Conservation (phyloP, 192 early-diverging fungal genomes). For the Coemansia sp. region DNA sequence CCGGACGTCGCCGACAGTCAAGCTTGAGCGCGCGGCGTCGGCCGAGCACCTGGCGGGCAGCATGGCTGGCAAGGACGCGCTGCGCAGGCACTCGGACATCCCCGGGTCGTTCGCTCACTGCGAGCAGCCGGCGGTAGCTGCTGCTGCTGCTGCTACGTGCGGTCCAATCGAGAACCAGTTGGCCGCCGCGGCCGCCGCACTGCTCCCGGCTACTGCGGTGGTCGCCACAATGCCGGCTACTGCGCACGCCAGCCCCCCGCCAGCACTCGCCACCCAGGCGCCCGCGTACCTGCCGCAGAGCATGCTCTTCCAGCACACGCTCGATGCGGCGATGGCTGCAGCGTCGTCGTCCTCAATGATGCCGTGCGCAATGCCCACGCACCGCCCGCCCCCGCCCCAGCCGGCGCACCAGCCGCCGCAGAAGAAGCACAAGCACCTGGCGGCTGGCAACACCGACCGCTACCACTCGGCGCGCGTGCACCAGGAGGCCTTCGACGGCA, state of each 20-base stretch:
- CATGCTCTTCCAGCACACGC: neutral
- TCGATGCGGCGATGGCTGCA: slow-evolving; percentile 2
- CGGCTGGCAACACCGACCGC: slow-evolving; percentile 10
- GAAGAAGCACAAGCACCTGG: slow-evolving; percentile 35
- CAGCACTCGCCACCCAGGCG: neutral
- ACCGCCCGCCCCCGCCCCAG: slow-evolving; percentile 5
- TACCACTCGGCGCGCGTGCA: slow-evolving; percentile 46
- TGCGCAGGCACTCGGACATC: slow-evolving; percentile 46
- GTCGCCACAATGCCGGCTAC: slow-evolving; percentile 10
- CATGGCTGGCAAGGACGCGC: neutral
- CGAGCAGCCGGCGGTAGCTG: slow-evolving; percentile 1
- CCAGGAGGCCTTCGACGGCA: slow-evolving; percentile 53
- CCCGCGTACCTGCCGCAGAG: neutral
- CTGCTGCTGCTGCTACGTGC: slow-evolving; percentile 4
- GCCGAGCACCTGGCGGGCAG: slow-evolving; percentile 14
- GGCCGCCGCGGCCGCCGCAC: neutral
- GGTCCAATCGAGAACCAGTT: slow-evolving; percentile 14
- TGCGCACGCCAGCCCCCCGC: slow-evolving; percentile 15
- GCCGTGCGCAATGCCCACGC: slow-evolving; percentile 1
- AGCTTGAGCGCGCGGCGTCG: slow-evolving; percentile 14
- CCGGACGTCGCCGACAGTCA: slow-evolving; percentile 3
- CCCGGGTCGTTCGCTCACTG: slow-evolving; percentile 17
- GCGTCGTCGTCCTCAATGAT: slow-evolving; percentile 1
- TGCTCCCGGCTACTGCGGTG: slow-evolving; percentile 13
- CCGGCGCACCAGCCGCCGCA: neutral